phyloP scores from a whole-genome alignment of 768 basidiomycete genomes.

The Russula sp. region DNA sequence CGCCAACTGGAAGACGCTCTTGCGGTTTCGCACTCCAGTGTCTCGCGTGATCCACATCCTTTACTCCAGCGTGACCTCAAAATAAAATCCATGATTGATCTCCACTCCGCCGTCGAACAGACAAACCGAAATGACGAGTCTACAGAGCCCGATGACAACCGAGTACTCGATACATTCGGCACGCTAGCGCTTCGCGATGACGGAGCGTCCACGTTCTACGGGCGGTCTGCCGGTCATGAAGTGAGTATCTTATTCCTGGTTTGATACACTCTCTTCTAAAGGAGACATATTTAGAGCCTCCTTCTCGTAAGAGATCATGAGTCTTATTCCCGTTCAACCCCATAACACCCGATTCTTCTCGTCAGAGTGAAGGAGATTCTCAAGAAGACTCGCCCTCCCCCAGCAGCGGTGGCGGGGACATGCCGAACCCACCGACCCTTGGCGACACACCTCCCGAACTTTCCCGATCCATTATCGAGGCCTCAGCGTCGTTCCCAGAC shows the following conservation, averaged over 20 bases:
- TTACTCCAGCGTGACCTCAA: conserved; percentile 54
- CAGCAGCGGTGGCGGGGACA: not conserved
- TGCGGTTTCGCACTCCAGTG: conserved; percentile 41
- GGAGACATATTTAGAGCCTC: not conserved
- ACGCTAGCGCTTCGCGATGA: conserved; percentile 64
- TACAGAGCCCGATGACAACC: conserved; percentile 32
- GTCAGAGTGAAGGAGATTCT: conserved; percentile 12
- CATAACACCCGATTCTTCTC: not conserved
- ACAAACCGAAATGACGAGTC: conserved; percentile 30
- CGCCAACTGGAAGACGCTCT: conserved; percentile 68
- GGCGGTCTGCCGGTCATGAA: conserved; percentile 67
- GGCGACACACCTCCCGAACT: not conserved
- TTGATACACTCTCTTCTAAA: not conserved
- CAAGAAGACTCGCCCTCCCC: not conserved
- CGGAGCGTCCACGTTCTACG: conserved; percentile 65
- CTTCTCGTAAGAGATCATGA: conserved; percentile 17
- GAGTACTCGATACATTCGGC: conserved; percentile 64
- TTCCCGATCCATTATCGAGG: conserved; percentile 2
- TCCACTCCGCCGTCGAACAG: conserved; percentile 51
- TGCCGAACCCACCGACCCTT: not conserved
- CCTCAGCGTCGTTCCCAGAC: conserved; percentile 15
- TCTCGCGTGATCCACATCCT: conserved; percentile 50
- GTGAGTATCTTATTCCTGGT: conserved; percentile 35
- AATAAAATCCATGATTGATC: conserved; percentile 63
- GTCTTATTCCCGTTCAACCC: not conserved